Evolutionary conservation across 2,329 filamentous ascomycete species (phyloP).

Genomic region (Pseudopithomyces chartarum): DNA sequence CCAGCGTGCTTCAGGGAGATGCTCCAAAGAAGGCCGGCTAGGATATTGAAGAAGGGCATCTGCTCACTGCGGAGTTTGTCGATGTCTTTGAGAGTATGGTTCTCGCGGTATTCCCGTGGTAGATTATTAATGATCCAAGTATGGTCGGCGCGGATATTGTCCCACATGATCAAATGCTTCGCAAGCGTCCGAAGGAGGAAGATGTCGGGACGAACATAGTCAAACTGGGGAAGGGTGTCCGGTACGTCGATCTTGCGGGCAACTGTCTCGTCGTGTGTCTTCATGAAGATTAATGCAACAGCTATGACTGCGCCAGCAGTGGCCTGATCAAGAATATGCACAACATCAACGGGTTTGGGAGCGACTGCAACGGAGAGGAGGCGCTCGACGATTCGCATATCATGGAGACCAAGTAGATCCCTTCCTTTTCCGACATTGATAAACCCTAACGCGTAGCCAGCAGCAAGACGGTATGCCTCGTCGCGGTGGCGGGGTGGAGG

Average conservation of each 20-base stretch:
- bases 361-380: constrained; percentile 84
- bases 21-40: constrained; percentile 84
- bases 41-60: constrained; percentile 89
- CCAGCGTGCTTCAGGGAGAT: constrained; percentile 54
- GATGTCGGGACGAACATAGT: constrained; percentile 92
- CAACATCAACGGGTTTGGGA: constrained; percentile 87
- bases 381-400: constrained; percentile 91
- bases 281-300: constrained; percentile 93
- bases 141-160: constrained; percentile 72
- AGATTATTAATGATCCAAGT: constrained; percentile 78
- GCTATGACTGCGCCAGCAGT: constrained; percentile 93
- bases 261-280: constrained; percentile 84
- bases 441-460: constrained; percentile 89
- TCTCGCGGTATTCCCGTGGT: constrained; percentile 69
- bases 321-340: constrained; percentile 90
- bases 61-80: constrained; percentile 75
- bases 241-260: constrained; percentile 93
- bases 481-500: constrained; percentile 81
- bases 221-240: constrained; percentile 86
- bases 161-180: constrained; percentile 92
- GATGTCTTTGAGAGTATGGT: constrained; percentile 64
- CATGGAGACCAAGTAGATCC: constrained; percentile 84
- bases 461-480: constrained; percentile 94
- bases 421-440: constrained; percentile 94
- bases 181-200: constrained; percentile 88